Evolutionary conservation across 306 rosid genomes (phyloP), one percentile per base, ranked within the genome.

Genomic region (Cucurbita argyrosperma): DNA sequence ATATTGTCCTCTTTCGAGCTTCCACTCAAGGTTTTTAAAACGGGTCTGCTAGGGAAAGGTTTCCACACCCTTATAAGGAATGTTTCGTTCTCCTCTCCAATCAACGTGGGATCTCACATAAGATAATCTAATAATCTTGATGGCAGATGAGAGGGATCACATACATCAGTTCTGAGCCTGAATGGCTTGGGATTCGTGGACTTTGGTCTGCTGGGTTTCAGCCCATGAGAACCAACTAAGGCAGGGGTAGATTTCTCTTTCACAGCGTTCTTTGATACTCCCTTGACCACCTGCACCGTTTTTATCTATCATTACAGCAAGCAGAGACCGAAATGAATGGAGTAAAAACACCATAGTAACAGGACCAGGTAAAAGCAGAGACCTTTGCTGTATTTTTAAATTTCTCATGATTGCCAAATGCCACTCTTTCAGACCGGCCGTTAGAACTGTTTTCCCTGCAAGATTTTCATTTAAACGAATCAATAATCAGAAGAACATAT

Each of bases 161-260:
- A 79, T 79, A 94, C 99, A 87, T 91, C 89, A 66, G 99, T 94
- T 94, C 96, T 85, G 77, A 94, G 83, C 88, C 90, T 89, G 81
- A 94, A 91, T 54, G 99, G 97, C 82, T 88, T 94, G 43, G 99
- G 99, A 79, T 91, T 83, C 71, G 99, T 91, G 19, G 92, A 79
- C 90, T 83, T 91, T 77, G 89, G 86, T 81, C 85, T 89, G 83
- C 78, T 85, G 74, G 87, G 74, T 83, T 94, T 91, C 23, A 85
- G 76, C 79, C 81, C 91, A 77, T 85, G 90, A 84, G 83, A 58
- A 72, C 56, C 72, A 74, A 69, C 23, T 63, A 83, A 58, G 40
- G 75, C 78, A 38, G 74, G 59, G 52, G 80, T 53, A 16, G 74
- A 30, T 59, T 79, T 84, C 85, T 86, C 90, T 71, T 82, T 83